A percentile compares a stretch with the other conserved stretches of the same genome.
Evolutionary conservation across 2,329 filamentous ascomycete species (phyloP).

Genomic region (Apiospora aurea): DNA sequence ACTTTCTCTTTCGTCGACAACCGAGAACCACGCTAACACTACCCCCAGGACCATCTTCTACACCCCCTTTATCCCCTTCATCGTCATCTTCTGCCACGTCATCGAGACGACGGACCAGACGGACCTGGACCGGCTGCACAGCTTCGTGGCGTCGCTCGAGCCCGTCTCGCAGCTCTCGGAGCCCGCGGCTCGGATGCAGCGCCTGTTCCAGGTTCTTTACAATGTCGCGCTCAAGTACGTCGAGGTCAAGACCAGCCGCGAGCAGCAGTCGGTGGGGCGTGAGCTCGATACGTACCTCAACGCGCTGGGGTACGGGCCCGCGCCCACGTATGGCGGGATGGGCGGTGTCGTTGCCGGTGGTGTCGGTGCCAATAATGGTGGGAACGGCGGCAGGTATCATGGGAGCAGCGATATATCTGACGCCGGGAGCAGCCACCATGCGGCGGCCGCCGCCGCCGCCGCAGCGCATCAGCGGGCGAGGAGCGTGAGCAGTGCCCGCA

Average conservation of each 20-base stretch:
- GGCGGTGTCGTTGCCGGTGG: neutral
- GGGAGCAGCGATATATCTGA: neutral
- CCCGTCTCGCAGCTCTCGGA: conserved; percentile 60
- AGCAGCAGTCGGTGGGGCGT: conserved; percentile 57
- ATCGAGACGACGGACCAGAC: conserved; percentile 57
- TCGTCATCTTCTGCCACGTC: conserved; percentile 64
- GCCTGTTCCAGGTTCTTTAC: conserved; percentile 67
- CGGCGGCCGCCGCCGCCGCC: conserved; percentile 32
- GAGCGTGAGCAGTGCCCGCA: neutral
- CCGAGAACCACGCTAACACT: neutral
- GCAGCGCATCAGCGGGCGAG: neutral
- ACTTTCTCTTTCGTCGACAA: neutral
- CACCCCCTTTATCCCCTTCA: conserved; percentile 66
- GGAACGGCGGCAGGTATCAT: neutral
- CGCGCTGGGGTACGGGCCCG: conserved; percentile 67
- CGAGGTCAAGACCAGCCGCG: conserved; percentile 55
- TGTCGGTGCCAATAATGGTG: neutral
- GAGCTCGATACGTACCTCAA: conserved; percentile 71
- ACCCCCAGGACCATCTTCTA: conserved; percentile 58
- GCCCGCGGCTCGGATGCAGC: conserved; percentile 65
- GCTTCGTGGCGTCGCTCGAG: conserved; percentile 64
- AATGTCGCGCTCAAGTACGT: conserved; percentile 68
- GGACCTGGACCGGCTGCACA: conserved; percentile 62
- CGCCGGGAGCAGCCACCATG: conserved; percentile 26
- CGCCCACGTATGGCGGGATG: neutral